These are phyloP conservation scores for Fraxinus greggii DNA, from an alignment of 305 asterid genomes.

Conservation along the genomic window DNA sequence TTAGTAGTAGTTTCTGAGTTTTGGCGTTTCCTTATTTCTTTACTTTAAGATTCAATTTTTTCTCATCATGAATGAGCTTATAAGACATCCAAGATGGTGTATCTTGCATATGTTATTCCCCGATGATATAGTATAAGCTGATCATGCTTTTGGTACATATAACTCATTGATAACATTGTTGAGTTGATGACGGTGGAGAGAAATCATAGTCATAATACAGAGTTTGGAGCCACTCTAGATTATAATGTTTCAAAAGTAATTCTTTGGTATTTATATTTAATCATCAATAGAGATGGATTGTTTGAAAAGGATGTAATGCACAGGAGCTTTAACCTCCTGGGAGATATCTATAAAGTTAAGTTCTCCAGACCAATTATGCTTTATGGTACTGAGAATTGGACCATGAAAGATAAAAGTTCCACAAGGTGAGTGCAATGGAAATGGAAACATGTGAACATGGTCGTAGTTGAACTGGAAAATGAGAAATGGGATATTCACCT, in stretches of 20 bases:
- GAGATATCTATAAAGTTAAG: background rate
- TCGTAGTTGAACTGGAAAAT: background rate
- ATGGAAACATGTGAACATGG: background rate
- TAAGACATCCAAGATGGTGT: background rate
- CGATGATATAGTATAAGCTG: background rate
- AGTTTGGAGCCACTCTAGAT: background rate
- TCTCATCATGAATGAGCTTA: background rate
- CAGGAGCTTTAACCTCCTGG: background rate
- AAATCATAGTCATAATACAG: background rate
- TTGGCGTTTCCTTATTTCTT: background rate
- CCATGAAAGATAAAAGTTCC: background rate
- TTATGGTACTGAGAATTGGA: background rate
- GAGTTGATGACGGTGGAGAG: background rate
- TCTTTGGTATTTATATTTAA: background rate
- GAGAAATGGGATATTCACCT: background rate
- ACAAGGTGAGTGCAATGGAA: background rate
- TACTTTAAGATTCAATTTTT: background rate
- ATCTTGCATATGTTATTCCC: background rate
- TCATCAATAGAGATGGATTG: no score
- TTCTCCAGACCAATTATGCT: background rate
- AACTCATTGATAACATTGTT: background rate
- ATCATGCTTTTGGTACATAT: background rate
- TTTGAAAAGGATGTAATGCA: background rate
- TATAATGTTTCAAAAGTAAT: no score
- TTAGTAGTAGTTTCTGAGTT: background rate